Conservation (phyloP, 2,329 filamentous ascomycete species). For the Neophaeococcomyces aloes region DNA sequence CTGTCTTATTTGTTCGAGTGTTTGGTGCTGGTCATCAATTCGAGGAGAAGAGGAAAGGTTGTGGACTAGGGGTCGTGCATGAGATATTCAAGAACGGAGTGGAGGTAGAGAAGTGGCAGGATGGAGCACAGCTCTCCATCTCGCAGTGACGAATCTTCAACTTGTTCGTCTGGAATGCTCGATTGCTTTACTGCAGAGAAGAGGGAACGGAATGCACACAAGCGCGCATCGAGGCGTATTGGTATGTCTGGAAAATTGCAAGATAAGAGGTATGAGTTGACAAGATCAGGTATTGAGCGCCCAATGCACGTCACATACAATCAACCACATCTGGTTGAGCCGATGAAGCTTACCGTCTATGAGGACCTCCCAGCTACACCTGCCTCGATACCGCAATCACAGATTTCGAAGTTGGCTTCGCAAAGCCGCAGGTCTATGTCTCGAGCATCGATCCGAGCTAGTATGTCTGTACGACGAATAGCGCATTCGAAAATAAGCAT, state of each 20-base stretch:
- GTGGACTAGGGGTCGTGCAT: too few relatives aligned
- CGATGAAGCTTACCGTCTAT: slow-evolving; percentile 36
- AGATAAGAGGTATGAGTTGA: slow-evolving; percentile 2
- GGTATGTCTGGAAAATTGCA: slow-evolving; percentile 1
- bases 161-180: background rate
- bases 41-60: too few relatives aligned
- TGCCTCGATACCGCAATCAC: slow-evolving; percentile 25
- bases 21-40: too few relatives aligned
- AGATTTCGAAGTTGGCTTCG: slow-evolving; percentile 28
- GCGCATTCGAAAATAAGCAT: slow-evolving; percentile 28
- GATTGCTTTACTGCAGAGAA: slow-evolving; percentile 2
- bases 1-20: too few relatives aligned
- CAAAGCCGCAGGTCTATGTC: slow-evolving; percentile 30
- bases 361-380: slow-evolving; percentile 31
- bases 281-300: slow-evolving; percentile 28
- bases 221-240: background rate
- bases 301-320: slow-evolving; percentile 34
- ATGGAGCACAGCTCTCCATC: background rate
- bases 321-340: slow-evolving; percentile 37
- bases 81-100: too few relatives aligned
- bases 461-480: slow-evolving; percentile 30
- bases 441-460: slow-evolving; percentile 32
- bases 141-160: background rate
- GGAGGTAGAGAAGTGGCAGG: too few relatives aligned
- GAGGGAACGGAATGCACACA: slow-evolving; percentile 3